These are phyloP conservation scores for Saccharomycopsis vini DNA, from an alignment of 805 yeast genomes.

Conservation along the genomic window DNA sequence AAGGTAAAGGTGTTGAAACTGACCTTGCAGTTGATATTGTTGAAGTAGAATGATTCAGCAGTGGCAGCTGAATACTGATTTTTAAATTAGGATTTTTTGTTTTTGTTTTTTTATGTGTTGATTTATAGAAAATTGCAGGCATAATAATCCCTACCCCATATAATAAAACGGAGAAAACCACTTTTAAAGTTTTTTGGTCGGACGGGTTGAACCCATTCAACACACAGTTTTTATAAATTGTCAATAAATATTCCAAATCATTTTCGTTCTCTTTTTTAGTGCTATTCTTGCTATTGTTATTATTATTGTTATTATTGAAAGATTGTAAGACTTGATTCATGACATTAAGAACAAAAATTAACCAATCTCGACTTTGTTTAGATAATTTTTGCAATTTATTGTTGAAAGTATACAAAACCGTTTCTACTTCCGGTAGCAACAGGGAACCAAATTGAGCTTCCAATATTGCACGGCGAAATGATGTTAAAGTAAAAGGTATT, in stretches of 20 bases:
- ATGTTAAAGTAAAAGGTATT: conserved; percentile 2
- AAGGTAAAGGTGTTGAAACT: background rate
- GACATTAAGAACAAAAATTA: conserved; percentile 8
- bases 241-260: conserved; percentile 10
- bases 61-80: too few species aligned
- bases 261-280: background rate
- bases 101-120: background rate
- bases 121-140: conserved; percentile 2
- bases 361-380: background rate
- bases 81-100: background rate
- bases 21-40: too few species aligned
- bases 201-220: conserved; percentile 1
- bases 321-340: conserved; percentile 2
- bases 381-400: conserved; percentile 5
- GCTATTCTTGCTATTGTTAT: too few species aligned
- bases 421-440: conserved; percentile 3
- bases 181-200: background rate
- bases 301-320: too few species aligned
- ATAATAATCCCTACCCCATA: conserved; percentile 16
- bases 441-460: conserved; percentile 5
- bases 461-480: conserved; percentile 1
- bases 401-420: conserved; percentile 8
- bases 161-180: conserved; percentile 8
- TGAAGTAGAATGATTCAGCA: too few species aligned
- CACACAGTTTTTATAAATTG: conserved; percentile 5